Evolutionary conservation across 2,329 filamentous ascomycete genomes (phyloP), one percentile per base, ranked within the genome.

Genomic region (Chrysoporthe cubensis): DNA sequence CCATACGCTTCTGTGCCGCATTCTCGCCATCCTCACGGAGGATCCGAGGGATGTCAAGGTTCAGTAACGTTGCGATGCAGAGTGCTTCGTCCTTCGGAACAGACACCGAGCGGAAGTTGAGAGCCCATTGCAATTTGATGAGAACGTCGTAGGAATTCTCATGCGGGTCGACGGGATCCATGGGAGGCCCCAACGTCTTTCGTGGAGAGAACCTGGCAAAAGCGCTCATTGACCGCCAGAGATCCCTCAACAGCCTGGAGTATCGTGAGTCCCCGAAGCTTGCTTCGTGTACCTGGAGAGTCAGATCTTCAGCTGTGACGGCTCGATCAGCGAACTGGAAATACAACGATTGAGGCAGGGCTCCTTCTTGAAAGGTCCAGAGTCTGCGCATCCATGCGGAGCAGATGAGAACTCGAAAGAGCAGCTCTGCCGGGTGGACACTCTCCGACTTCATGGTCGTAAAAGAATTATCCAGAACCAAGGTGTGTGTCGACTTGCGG

Each of bases 311-410:
- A 11, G 34, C 40, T n/a, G 18, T 44, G 4, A 75, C 68, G 9
- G 75, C 73, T n/a, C 65, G 70, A 66, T 79, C 77, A 1, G 71
- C 67, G 63, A 79, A 79, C 62, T 78, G 74, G 14, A 80, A 74
- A 34, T 73, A 77, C 2, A 79, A 70, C 18, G 71, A 73, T n/a
- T 71, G 70, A 0, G 74, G 72, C 1, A 79, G 71, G 3, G 74
- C 74, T 71, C 74, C 59, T 34, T 62, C 73, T 71, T 81, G 79
- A 16, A 81, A 73, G 0, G 80, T 81, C 80, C 79, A 81, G 1
- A 80, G 71, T 5, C 79, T 72, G 57, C 78, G 73, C 71, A 80
- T 78, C 79, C 80, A 81, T 26, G 74, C 71, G 4, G 78, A 79
- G 14, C 72, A 70, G 5, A 67, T 75, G 43, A 79, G 73, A 3